Conservation (phyloP, 2,329 filamentous ascomycete species). For the Scedosporium dehoogii region DNA sequence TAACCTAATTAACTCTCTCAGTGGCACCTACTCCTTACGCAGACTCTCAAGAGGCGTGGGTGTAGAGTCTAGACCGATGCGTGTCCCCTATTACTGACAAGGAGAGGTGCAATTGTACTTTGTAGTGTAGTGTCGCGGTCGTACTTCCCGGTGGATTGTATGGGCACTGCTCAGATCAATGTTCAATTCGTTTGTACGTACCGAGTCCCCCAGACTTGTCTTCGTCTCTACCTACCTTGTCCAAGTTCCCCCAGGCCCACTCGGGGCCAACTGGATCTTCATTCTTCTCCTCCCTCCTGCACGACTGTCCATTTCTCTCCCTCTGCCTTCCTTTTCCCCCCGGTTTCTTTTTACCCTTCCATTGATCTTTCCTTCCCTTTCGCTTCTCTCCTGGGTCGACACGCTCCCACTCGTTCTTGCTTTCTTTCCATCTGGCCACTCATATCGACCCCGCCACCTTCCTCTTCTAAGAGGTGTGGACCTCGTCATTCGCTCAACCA, state of each 20-base stretch:
- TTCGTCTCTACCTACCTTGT: not conserved
- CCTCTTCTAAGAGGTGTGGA: not conserved
- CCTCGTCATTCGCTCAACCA: constrained; percentile 3
- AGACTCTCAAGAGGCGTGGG: no score
- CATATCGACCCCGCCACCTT: constrained; percentile 4
- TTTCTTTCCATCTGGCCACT: not conserved
- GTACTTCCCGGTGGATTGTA: no score
- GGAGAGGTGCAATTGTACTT: no score
- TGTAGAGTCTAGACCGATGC: no score
- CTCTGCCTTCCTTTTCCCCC: constrained; percentile 13
- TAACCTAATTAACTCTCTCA: not conserved
- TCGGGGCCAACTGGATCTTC: not conserved
- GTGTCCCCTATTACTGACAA: no score
- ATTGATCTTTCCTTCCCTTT: constrained; percentile 11
- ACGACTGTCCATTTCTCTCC: constrained; percentile 11
- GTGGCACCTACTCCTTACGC: no score
- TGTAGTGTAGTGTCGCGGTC: no score
- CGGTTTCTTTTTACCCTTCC: constrained; percentile 14
- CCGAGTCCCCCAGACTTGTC: not conserved
- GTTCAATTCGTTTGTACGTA: no score
- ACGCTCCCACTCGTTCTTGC: not conserved
- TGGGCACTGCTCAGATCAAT: no score
- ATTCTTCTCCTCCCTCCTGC: not conserved
- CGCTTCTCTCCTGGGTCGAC: constrained; percentile 1
- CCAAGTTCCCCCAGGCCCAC: not conserved